A percentile compares a stretch with the other conserved stretches of the same genome.
Conservation (phyloP, 257 asterid genomes). For the Anisodus acutangulus region DNA sequence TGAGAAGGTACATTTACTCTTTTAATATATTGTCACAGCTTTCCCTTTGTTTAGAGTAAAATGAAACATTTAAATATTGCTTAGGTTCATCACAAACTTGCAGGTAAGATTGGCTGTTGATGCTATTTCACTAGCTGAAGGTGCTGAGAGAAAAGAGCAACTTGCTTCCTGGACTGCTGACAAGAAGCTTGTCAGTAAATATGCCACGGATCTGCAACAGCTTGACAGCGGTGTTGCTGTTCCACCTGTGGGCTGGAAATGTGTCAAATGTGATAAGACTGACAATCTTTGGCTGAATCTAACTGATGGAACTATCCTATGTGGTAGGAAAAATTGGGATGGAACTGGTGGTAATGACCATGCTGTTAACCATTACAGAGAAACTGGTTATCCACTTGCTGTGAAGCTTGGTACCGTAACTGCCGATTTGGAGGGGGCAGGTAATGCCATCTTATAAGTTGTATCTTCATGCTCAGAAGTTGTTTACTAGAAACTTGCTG, state of each 20-base stretch:
- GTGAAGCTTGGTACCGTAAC: conserved; percentile 99
- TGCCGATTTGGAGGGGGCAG: conserved; percentile 90
- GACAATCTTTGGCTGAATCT: conserved; percentile 96
- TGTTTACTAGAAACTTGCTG: neutral
- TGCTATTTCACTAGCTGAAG: conserved; percentile 72
- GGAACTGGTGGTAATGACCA: conserved; percentile 98
- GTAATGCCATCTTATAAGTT: conserved; percentile 48
- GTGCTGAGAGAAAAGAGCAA: conserved; percentile 94
- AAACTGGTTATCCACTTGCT: conserved; percentile 79
- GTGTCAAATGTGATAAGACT: conserved; percentile 88
- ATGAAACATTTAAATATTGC: neutral
- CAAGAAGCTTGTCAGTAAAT: conserved; percentile 67
- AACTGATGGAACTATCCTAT: conserved; percentile 87
- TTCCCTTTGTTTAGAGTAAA: neutral
- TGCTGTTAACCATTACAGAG: conserved; percentile 78
- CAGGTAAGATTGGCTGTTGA: conserved; percentile 97
- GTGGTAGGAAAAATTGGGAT: conserved; percentile 94
- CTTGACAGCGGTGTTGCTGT: conserved; percentile 82
- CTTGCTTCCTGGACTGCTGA: conserved; percentile 96
- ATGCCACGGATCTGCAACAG: conserved; percentile 82
- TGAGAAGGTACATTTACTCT: conserved; percentile 64
- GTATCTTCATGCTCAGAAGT: neutral
- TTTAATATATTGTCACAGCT: neutral
- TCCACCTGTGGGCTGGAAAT: conserved; percentile 95
- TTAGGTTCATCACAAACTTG: conserved; percentile 30